phyloP scores from a whole-genome alignment of 2,329 filamentous ascomycete genomes.

The Leptographium galeiforme region DNA sequence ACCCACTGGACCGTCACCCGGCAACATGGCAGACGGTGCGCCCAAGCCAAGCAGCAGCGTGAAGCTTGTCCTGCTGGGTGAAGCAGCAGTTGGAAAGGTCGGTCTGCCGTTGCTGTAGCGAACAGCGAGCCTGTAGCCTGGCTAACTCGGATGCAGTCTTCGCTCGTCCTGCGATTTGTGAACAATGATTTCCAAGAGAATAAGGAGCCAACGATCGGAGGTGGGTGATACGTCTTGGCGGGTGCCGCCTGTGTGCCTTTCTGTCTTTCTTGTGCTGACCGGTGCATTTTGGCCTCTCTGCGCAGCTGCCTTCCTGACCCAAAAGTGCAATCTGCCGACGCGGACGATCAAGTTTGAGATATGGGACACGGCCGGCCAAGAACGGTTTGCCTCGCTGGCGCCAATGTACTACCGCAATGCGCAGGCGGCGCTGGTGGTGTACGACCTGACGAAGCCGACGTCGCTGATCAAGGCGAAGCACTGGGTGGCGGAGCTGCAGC shows the following conservation, averaged over 20 bases:
- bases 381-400: slow-evolving; percentile 89
- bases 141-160: slow-evolving; percentile 49
- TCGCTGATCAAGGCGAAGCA: slow-evolving; percentile 95
- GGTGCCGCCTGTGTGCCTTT: background rate
- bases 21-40: slow-evolving; percentile 52
- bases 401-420: slow-evolving; percentile 99
- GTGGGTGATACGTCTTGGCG: slow-evolving; percentile 33
- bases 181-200: slow-evolving; percentile 99
- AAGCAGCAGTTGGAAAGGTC: slow-evolving; percentile 98
- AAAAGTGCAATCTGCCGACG: slow-evolving; percentile 93
- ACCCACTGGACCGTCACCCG: background rate
- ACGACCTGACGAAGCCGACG: slow-evolving; percentile 93
- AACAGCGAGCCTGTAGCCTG: background rate
- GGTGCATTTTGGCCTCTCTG: background rate
- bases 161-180: slow-evolving; percentile 92
- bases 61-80: slow-evolving; percentile 94
- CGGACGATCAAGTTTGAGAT: slow-evolving; percentile 91
- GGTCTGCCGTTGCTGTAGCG: slow-evolving; percentile 5
- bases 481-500: slow-evolving; percentile 95
- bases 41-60: slow-evolving; percentile 98
- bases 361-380: slow-evolving; percentile 96
- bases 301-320: slow-evolving; percentile 87
- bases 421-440: slow-evolving; percentile 92
- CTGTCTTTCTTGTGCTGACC: background rate
- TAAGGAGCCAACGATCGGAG: slow-evolving; percentile 98